Evolutionary conservation across 139 green algal species (phyloP).

Genomic region (Auxenochlorella pyrenoidosa): DNA sequence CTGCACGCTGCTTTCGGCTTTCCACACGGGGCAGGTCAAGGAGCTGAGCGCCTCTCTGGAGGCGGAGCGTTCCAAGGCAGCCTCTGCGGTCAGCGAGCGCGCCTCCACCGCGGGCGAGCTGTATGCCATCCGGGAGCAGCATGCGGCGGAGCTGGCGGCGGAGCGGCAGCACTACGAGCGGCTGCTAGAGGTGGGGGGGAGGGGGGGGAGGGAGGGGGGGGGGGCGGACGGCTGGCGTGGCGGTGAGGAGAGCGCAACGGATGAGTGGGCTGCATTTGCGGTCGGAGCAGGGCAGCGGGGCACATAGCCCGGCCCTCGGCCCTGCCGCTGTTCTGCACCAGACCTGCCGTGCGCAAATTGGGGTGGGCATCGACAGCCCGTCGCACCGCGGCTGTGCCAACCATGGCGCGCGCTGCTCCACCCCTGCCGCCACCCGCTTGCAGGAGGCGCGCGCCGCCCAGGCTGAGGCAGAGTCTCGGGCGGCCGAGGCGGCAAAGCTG

Average conservation of each 20-base stretch:
- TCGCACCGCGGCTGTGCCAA: too few species aligned
- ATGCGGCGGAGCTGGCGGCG: conserved; percentile 64
- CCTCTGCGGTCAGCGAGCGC: conserved; percentile 22
- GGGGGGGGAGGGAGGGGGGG: not conserved
- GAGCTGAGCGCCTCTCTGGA: conserved; percentile 45
- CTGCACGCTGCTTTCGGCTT: not conserved
- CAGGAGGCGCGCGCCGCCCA: conserved; percentile 40
- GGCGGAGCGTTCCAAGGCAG: conserved; percentile 28
- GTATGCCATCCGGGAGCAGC: conserved; percentile 49
- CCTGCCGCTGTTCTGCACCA: not conserved
- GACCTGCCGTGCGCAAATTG: too few species aligned
- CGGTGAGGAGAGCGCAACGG: not conserved
- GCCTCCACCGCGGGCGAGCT: conserved; percentile 62
- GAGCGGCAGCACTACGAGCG: conserved; percentile 66
- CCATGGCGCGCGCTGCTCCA: not conserved
- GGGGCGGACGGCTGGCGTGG: not conserved
- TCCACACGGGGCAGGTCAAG: not conserved
- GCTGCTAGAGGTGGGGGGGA: conserved; percentile 57
- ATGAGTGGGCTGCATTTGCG: not conserved
- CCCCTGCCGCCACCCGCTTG: not conserved
- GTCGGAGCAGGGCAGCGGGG: not conserved
- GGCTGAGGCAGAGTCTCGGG: conserved; percentile 71
- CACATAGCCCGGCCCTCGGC: too few species aligned
- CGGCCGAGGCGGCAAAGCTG: conserved; percentile 57
- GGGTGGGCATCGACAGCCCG: too few species aligned